phyloP scores from a whole-genome alignment of 2,329 filamentous ascomycete species.

The Ceratocystis ficicola region DNA sequence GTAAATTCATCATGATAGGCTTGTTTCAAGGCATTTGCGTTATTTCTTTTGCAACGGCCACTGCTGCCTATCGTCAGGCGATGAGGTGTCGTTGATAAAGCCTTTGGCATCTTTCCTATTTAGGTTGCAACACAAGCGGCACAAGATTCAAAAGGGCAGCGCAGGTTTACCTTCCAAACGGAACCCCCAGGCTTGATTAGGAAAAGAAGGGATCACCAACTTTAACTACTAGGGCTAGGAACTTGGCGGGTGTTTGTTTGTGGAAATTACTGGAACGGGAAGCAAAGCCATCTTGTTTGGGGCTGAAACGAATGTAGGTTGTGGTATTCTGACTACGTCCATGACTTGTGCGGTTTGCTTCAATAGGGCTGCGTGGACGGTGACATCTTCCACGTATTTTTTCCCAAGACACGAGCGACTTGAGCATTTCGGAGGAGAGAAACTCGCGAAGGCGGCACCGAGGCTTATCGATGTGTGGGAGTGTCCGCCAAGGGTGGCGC shows the following conservation, averaged over 20 bases:
- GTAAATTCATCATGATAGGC: too few species aligned
- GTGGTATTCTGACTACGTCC: background rate
- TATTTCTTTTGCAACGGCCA: background rate
- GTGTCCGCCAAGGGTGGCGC: too few species aligned
- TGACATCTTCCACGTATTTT: too few species aligned
- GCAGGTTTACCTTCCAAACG: background rate
- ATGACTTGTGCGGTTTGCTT: background rate
- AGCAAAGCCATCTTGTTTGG: background rate
- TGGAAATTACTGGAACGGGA: background rate
- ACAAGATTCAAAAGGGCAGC: background rate
- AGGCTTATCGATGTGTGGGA: too few species aligned
- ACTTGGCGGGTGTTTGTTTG: background rate
- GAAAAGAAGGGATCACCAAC: conserved; percentile 10
- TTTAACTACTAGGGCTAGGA: background rate
- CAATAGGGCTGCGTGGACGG: too few species aligned
- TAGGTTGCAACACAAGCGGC: conserved; percentile 3
- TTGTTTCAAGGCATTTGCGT: background rate
- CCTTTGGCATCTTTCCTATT: conserved; percentile 8
- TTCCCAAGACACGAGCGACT: too few species aligned
- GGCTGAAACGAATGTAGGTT: background rate
- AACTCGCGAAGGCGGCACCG: too few species aligned
- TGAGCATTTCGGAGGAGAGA: too few species aligned
- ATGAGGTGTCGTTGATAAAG: background rate
- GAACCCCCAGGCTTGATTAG: conserved; percentile 1
- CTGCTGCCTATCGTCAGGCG: background rate